These are phyloP conservation scores for Silene latifolia DNA, from an alignment of 148 eudicot genomes.

Conservation along the genomic window DNA sequence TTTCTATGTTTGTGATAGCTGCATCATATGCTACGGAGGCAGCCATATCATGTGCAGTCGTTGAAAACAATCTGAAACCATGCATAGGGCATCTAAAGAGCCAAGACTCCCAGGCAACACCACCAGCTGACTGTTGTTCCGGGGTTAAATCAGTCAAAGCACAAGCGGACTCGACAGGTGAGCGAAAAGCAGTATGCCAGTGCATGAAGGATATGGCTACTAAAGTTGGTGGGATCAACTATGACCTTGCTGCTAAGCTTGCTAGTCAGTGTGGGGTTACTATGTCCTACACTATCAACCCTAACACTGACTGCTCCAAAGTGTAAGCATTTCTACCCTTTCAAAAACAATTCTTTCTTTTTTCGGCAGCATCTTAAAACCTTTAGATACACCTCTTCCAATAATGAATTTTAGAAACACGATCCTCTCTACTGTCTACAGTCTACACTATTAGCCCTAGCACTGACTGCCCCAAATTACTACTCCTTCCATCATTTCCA, in stretches of 20 bases:
- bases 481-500: no score
- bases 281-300: constrained; percentile 26
- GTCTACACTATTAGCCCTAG: no score
- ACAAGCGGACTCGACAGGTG: background rate
- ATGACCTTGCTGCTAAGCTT: constrained; percentile 23
- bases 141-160: constrained; percentile 20
- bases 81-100: constrained; percentile 15
- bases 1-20: constrained; percentile 10
- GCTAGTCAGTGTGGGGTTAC: constrained; percentile 25
- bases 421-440: no score
- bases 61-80: constrained; percentile 6
- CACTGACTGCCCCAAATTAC: no score
- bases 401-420: no score
- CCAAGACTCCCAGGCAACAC: background rate
- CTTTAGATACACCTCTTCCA: no score
- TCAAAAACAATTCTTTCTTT: background rate
- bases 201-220: constrained; percentile 22
- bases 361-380: no score
- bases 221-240: constrained; percentile 14
- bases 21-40: constrained; percentile 8
- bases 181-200: constrained; percentile 21
- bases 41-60: constrained; percentile 8
- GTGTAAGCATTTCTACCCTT: constrained; percentile 17
- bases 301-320: constrained; percentile 31
- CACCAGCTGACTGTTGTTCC: constrained; percentile 17